phyloP scores from a whole-genome alignment of 441 rosid genomes.

The Adansonia madagascariensis region DNA sequence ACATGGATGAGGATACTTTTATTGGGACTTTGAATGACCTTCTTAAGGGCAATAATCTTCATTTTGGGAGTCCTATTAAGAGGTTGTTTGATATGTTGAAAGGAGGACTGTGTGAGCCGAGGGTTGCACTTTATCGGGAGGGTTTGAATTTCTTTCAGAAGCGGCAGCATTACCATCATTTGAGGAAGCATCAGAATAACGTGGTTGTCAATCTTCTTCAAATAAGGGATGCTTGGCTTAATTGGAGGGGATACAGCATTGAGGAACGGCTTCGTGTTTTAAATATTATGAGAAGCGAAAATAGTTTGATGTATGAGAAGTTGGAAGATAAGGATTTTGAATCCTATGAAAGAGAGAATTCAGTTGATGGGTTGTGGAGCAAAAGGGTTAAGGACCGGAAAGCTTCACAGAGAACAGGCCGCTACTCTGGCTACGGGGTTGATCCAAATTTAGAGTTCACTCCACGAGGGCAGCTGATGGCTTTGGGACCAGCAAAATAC shows the following conservation, averaged over 20 bases:
- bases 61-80: conserved; percentile 86
- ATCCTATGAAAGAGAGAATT: conserved; percentile 66
- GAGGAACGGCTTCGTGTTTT: conserved; percentile 90
- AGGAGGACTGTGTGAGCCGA: conserved; percentile 95
- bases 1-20: conserved; percentile 76
- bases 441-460: conserved; percentile 56
- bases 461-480: conserved; percentile 43
- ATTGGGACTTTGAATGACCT: conserved; percentile 75
- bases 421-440: conserved; percentile 45
- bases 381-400: conserved; percentile 65
- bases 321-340: conserved; percentile 65
- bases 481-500: conserved; percentile 50
- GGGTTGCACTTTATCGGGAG: conserved; percentile 87
- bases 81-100: conserved; percentile 85
- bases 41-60: conserved; percentile 72
- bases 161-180: conserved; percentile 76
- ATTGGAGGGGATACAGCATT: conserved; percentile 79
- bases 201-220: conserved; percentile 79
- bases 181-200: conserved; percentile 86
- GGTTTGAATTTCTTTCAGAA: conserved; percentile 70
- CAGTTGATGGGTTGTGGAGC: conserved; percentile 59
- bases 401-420: conserved; percentile 45
- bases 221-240: conserved; percentile 87
- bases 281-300: conserved; percentile 82
- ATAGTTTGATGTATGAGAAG: conserved; percentile 79